phyloP scores from a whole-genome alignment of 148 eudicot genomes.

The Nyssa sinensis region DNA sequence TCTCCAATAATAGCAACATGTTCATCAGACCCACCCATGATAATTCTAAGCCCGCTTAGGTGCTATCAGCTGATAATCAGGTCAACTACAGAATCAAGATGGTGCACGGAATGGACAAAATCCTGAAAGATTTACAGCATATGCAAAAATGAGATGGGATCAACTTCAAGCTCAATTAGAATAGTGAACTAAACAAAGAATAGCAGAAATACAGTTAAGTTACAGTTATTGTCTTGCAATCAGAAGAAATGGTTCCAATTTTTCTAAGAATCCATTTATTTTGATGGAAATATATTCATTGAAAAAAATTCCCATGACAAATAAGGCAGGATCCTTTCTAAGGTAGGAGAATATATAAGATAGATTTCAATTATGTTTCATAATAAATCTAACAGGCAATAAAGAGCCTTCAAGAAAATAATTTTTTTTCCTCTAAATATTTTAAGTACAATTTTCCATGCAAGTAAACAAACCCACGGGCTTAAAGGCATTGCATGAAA shows the following conservation, averaged over 20 bases:
- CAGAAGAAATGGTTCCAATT: not conserved
- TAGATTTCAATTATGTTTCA: not conserved
- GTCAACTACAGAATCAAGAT: not conserved
- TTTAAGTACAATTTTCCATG: not conserved
- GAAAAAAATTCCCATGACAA: not conserved
- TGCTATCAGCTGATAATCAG: constrained; percentile 15
- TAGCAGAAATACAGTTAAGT: not conserved
- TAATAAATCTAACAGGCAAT: not conserved
- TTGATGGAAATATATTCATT: not conserved
- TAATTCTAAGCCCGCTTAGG: not conserved
- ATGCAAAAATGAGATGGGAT: not conserved
- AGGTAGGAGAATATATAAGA: not conserved
- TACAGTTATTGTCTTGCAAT: not conserved
- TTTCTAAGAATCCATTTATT: not conserved
- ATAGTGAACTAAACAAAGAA: not conserved
- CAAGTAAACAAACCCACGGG: not conserved
- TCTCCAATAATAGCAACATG: constrained; percentile 41
- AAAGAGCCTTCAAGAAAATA: not conserved
- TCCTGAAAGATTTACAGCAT: constrained; percentile 4
- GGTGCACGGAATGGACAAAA: not conserved
- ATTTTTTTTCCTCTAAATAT: not conserved
- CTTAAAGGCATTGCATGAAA: not conserved
- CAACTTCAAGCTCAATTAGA: not conserved
- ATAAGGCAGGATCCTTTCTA: not conserved
- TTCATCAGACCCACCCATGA: constrained; percentile 52